A percentile compares a stretch with the other conserved stretches of the same genome.
phyloP scores from a whole-genome alignment of 2,329 filamentous ascomycete species.

The Diaporthe sp. region DNA sequence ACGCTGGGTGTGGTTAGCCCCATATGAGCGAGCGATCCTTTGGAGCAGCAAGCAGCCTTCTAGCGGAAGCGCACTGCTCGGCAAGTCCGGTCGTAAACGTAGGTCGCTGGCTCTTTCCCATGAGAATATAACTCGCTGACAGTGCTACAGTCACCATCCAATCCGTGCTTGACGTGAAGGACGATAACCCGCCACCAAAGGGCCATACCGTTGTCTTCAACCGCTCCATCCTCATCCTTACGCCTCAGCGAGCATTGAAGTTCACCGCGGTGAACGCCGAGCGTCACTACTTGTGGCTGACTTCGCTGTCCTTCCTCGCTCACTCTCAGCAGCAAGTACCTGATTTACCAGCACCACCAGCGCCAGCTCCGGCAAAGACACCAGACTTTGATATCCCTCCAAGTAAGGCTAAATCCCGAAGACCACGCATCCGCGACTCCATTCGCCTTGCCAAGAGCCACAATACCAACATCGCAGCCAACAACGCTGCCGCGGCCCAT shows the following conservation, averaged over 20 bases:
- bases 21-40: conserved; percentile 94
- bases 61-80: conserved; percentile 87
- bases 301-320: conserved; percentile 92
- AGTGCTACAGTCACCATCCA: conserved; percentile 84
- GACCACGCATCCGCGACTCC: conserved; percentile 82
- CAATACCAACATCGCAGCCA: conserved; percentile 72
- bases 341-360: conserved; percentile 70
- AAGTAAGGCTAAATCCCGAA: conserved; percentile 61
- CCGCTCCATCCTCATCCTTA: conserved; percentile 94
- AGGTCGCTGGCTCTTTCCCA: conserved; percentile 60
- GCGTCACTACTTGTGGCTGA: conserved; percentile 95
- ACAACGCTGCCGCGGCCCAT: conserved; percentile 51
- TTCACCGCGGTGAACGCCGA: conserved; percentile 89
- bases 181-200: conserved; percentile 88
- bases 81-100: conserved; percentile 96
- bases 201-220: conserved; percentile 79
- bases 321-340: conserved; percentile 88
- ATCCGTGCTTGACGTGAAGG: conserved; percentile 96
- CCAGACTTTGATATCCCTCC: conserved; percentile 65
- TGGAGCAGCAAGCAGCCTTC: conserved; percentile 99
- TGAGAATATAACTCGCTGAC: conserved; percentile 44
- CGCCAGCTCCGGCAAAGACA: conserved; percentile 65
- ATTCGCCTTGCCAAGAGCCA: conserved; percentile 89
- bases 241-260: conserved; percentile 92
- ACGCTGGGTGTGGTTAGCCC: conserved; percentile 98